phyloP scores from a whole-genome alignment of 1,139 yeast genomes.

The Debaryomycetaceae sp. region DNA sequence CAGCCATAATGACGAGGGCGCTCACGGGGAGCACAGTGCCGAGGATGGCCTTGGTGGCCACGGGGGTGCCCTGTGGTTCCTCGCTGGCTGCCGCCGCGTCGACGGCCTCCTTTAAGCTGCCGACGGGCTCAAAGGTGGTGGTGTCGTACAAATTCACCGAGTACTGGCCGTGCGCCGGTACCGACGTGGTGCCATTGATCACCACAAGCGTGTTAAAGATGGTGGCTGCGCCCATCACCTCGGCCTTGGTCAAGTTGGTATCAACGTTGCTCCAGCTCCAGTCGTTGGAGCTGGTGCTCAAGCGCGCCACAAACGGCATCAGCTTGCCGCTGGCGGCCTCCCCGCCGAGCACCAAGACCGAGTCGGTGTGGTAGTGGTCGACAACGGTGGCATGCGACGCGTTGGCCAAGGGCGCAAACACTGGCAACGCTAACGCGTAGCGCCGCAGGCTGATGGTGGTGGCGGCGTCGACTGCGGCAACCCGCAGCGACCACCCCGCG shows the following conservation, averaged over 20 bases:
- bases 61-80: conserved; percentile 11
- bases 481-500: conserved; percentile 38
- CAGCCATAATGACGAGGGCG: conserved; percentile 17
- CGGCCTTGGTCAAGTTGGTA: conserved; percentile 11
- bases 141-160: conserved; percentile 24
- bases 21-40: conserved; percentile 34
- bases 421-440: conserved; percentile 30
- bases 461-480: no score
- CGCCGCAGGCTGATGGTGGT: conserved; percentile 26
- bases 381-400: conserved; percentile 16
- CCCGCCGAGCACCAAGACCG: conserved; percentile 39
- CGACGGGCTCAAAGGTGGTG: conserved; percentile 18
- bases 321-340: conserved; percentile 15
- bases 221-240: conserved; percentile 39
- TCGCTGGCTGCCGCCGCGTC: no score
- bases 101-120: conserved; percentile 17
- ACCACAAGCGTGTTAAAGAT: conserved; percentile 40
- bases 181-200: conserved; percentile 20
- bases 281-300: conserved; percentile 21
- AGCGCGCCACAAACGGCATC: conserved; percentile 16
- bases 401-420: conserved; percentile 25
- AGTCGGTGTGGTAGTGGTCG: conserved; percentile 19
- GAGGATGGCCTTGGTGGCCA: conserved; percentile 22
- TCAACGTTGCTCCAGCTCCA: conserved; percentile 30
- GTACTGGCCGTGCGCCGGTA: conserved; percentile 14